phyloP scores from a whole-genome alignment of 805 yeast species.

The Starmerella floris region DNA sequence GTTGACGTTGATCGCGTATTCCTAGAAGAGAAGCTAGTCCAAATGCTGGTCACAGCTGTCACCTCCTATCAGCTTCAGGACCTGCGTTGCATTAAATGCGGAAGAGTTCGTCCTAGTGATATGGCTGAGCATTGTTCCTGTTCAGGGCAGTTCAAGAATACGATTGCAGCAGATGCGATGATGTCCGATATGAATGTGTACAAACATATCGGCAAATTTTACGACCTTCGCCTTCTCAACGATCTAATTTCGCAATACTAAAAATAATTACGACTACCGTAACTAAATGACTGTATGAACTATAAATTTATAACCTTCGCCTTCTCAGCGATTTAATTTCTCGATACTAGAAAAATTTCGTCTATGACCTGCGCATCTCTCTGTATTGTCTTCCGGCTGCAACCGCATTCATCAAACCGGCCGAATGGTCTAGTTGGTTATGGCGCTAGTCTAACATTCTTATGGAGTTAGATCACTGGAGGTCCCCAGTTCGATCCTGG shows the following conservation, averaged over 20 bases:
- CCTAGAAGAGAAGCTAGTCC: slow-evolving; percentile 67
- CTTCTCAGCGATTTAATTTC: slow-evolving; percentile 32
- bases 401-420: slow-evolving; percentile 7
- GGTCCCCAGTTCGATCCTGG: slow-evolving; percentile 23
- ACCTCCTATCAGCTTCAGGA: slow-evolving; percentile 68
- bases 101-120: slow-evolving; percentile 48
- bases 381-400: no score
- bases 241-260: slow-evolving; percentile 19
- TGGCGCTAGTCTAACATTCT: slow-evolving; percentile 21
- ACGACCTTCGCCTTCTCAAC: slow-evolving; percentile 46
- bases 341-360: slow-evolving; percentile 3
- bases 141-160: slow-evolving; percentile 43
- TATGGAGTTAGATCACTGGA: slow-evolving; percentile 19
- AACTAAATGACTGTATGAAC: not conserved
- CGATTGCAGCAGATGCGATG: slow-evolving; percentile 22
- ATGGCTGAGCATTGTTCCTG: slow-evolving; percentile 69
- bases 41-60: slow-evolving; percentile 42
- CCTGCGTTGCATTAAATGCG: slow-evolving; percentile 65
- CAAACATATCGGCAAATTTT: slow-evolving; percentile 45
- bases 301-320: slow-evolving; percentile 45
- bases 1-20: slow-evolving; percentile 50
- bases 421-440: slow-evolving; percentile 22
- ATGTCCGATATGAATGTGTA: slow-evolving; percentile 37
- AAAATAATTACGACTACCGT: not conserved
- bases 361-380: no score